Evolutionary conservation across 805 yeast species (phyloP), one percentile per base, ranked within the genome.

Genomic region (Sugiyamaella marilandica): DNA sequence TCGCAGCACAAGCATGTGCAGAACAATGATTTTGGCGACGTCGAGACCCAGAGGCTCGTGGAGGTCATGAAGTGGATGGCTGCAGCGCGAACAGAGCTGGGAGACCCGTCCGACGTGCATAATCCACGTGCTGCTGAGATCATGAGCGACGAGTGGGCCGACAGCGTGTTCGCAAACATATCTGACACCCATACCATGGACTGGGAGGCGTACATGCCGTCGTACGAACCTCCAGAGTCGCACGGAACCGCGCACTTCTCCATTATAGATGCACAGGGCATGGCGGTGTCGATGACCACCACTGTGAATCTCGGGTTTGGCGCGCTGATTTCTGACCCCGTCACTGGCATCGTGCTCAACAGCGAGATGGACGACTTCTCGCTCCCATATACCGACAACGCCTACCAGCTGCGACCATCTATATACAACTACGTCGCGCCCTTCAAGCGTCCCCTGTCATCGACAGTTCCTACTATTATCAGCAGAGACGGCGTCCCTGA

Each of bases 51-150:
- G 62, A 74, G 87, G 51, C 64, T 89, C 7, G 72, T 89, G 10
- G 99, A 92, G 69, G 72, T 86, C 2, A 88, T 92, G 95, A 92
- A 92, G 68, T 92, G 97, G 96, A 78, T 89, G 79, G 87, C 91
- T 0, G 78, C 92, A 10, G 92, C 85, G 0, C 76, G 97, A 57
- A 81, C 91, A n/a, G 79, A 88, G 59, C 74, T 92, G 24, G 98
- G 98, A 0, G 97, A 89, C 62, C 82, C 69, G 39, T 53, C 54
- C 0, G 68, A 57, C 8, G 55, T 65, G 0, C 53, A 59, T 10
- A 62, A 70, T 34, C 55, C 64, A 2, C 70, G 77, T 32, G 75
- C 82, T 29, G 55, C 65, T 0, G 73, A 77, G 47, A 78, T 82
- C 43, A 62, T 80, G 11, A 67, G 77, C 5, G 59, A 66, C 1